Evolutionary conservation across 345 rosid species (phyloP).

Genomic region (Isatis tinctoria): DNA sequence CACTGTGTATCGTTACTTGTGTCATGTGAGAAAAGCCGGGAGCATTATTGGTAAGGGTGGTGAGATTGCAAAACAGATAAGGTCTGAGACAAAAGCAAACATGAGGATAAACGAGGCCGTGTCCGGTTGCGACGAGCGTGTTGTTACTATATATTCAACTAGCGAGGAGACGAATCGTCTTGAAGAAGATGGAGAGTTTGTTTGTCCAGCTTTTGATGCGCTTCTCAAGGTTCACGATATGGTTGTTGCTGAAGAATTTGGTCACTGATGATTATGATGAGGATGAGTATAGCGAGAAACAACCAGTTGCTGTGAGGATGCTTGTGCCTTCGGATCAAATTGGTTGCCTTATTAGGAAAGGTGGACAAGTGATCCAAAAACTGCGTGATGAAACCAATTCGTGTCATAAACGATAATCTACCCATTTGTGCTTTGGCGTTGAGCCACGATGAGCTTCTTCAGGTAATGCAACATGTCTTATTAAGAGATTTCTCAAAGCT

Average conservation of each 20-base stretch:
- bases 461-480: slow-evolving; percentile 36
- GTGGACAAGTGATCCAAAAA: slow-evolving; percentile 59
- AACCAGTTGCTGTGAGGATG: slow-evolving; percentile 43
- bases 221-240: slow-evolving; percentile 57
- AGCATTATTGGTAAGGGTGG: slow-evolving; percentile 70
- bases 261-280: slow-evolving; percentile 37
- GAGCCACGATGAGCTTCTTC: slow-evolving; percentile 61
- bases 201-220: slow-evolving; percentile 65
- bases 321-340: slow-evolving; percentile 74
- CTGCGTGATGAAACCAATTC: slow-evolving; percentile 52
- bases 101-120: slow-evolving; percentile 51
- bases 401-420: slow-evolving; percentile 50
- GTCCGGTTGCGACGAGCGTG: slow-evolving; percentile 57
- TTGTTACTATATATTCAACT: slow-evolving; percentile 51
- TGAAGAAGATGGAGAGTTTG: slow-evolving; percentile 41
- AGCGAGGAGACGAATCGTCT: slow-evolving; percentile 51
- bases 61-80: slow-evolving; percentile 54
- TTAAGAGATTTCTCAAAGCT: neutral
- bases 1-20: slow-evolving; percentile 58
- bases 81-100: slow-evolving; percentile 53
- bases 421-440: slow-evolving; percentile 54
- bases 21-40: slow-evolving; percentile 53
- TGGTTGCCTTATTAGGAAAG: slow-evolving; percentile 69
- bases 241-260: slow-evolving; percentile 42
- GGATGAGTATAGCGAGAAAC: slow-evolving; percentile 41